Base-by-base conservation (phyloP, 2,329 filamentous ascomycete species). In the Colletotrichum noveboracense region DNA sequence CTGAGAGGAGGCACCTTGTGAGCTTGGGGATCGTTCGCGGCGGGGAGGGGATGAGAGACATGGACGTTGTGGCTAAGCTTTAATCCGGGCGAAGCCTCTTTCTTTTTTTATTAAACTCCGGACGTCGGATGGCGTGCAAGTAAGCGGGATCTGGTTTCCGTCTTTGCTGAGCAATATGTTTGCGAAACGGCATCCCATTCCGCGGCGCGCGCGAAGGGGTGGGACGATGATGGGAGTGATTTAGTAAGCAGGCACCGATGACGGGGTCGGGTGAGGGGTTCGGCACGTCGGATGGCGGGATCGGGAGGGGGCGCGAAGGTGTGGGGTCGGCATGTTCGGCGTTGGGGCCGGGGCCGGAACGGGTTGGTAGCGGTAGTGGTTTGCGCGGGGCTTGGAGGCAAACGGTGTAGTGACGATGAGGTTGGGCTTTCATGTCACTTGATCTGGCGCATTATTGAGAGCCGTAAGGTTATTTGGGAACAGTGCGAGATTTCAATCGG, bases 61-160 rank as follows among this genome's bases (percentile, higher is more conserved):
- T 48, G 21, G 43, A 48, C n/a, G 43, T 48, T 48, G 43, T 48
- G 43, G 43, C 43, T 48, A 48, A 48, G 43, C 43, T 48, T 58
- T 16, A 56, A 34, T 65, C 32, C n/a, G 58, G n/a, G 28, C n/a
- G 36, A 55, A 55, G 6, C 38, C 38, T 48, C 5, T 48, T n/a
- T 48, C n/a, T 48, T 43, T 30, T 30, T 43, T 18, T n/a, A n/a
- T n/a, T n/a, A n/a, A n/a, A 36, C 18, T 36, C 24, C 56, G 56
- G 67, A 55, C 24, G 43, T 62, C 13, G 34, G 56, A 9, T 24
- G 52, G 9, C 16, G 26, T 43, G 61, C 61, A 38, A 64, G 43
- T 68, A 68, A 38, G 66, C 66, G 66, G 66, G 66, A n/a, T 52
- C 6, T 21, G n/a, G 4, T 13, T 48, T 21, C n/a, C n/a, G 43